Percentiles rank a stretch among this genome's conserved stretches.
phyloP scores from a whole-genome alignment of 306 rosid genomes.

The Quercus engelmannii region DNA sequence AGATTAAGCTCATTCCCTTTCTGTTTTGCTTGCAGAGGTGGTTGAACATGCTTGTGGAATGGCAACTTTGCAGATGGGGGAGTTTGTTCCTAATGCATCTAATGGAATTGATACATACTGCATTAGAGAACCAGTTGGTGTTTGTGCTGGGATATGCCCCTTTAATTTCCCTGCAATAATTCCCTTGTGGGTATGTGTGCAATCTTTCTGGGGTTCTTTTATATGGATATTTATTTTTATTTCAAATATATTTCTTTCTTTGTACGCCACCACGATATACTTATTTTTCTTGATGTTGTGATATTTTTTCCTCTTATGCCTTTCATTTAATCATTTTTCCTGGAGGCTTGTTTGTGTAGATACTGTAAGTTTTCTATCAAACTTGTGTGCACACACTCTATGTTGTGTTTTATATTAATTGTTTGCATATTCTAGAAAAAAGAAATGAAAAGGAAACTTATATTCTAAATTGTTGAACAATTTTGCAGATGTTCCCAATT shows the following conservation, averaged over 20 bases:
- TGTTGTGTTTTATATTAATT: background rate
- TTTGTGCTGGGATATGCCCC: slow-evolving; percentile 83
- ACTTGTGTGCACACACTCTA: background rate
- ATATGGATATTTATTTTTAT: slow-evolving; percentile 10
- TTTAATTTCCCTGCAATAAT: slow-evolving; percentile 54
- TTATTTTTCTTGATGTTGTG: background rate
- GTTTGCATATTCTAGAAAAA: background rate
- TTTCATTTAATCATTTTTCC: too few relatives aligned
- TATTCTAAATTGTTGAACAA: slow-evolving; percentile 10
- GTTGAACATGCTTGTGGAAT: slow-evolving; percentile 74
- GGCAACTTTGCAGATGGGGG: slow-evolving; percentile 66
- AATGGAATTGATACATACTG: slow-evolving; percentile 64
- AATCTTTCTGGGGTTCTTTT: background rate
- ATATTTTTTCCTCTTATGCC: too few relatives aligned
- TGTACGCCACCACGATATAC: background rate
- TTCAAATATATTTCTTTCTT: background rate
- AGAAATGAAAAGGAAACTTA: background rate
- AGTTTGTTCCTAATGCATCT: slow-evolving; percentile 59
- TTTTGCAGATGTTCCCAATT: slow-evolving; percentile 67
- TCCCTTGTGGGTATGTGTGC: slow-evolving; percentile 68
- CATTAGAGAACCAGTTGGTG: slow-evolving; percentile 82
- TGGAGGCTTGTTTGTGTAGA: background rate
- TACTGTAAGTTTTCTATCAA: background rate
- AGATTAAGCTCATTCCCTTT: slow-evolving; percentile 7
- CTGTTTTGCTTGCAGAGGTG: slow-evolving; percentile 47